Evolutionary conservation across 2,329 filamentous ascomycete species (phyloP), one percentile per base, ranked within the genome.

Genomic region (Scedosporium aurantiacum): DNA sequence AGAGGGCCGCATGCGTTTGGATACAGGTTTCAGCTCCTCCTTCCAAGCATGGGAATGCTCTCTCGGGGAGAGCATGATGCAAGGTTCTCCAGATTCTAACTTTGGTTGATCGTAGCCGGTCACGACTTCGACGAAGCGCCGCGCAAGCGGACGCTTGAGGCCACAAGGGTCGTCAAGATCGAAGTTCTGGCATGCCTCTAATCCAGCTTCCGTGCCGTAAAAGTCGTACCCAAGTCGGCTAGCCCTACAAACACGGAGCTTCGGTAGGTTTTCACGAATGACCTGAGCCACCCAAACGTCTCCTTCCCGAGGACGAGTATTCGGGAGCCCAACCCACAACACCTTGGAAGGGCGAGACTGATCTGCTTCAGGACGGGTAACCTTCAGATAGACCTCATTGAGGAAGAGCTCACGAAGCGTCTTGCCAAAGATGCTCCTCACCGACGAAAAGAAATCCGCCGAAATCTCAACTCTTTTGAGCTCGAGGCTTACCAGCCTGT

Each of bases 301-400:
- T 40, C 74, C 68, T 14, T 69, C 66, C 3, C 64, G 64, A 0
- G 77, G 76, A 0, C 71, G 70, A 41, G 71, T 67, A 63, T 79
- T 79, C 5, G 77, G 77, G 8, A 78, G 57, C 14, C 78, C 78
- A 56, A 79, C 68, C 78, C 78, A 80, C 21, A 79, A 71, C 5
- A 72, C 67, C 62, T 72, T 70, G 58, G 68, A 68, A 1, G 68
- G 67, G 60, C 73, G 70, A 16, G 69, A 63, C 60, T 75, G 73
- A 62, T 54, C 68, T 69, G 43, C 71, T 65, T 47, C 64, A 60
- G 69, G 68, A 62, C 76, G 73, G 43, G 73, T 69, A 6, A 70
- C 72, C 67, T 78, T 78, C 54, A 79, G 71, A 62, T 75, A 78
- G 12, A 79, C 74, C 57, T 76, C 72, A 62, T 76, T 76, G 1